phyloP scores from a whole-genome alignment of 129 eudicot genomes.

The Mikania micrantha region DNA sequence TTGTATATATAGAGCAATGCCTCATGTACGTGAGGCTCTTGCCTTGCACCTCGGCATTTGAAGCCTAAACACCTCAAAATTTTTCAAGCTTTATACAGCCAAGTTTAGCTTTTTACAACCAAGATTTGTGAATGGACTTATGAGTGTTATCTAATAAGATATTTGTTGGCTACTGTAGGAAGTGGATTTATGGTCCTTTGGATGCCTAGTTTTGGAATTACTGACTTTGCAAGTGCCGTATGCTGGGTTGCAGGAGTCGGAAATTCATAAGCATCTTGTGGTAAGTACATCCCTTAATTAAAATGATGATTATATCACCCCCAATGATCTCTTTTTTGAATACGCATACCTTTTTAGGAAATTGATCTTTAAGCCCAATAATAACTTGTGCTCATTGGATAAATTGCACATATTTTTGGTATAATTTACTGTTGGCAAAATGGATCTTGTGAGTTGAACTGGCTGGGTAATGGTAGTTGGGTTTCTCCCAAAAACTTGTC shows the following conservation, averaged over 20 bases:
- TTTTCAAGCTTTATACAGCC: no score
- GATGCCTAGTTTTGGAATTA: conserved; percentile 75
- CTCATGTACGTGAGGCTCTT: no score
- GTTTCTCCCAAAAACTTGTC: no score
- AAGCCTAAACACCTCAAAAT: no score
- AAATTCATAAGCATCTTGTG: conserved; percentile 54
- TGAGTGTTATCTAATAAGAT: background rate
- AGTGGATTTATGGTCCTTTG: conserved; percentile 94
- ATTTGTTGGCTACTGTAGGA: conserved; percentile 43
- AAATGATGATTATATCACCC: background rate
- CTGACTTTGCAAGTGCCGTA: conserved; percentile 82
- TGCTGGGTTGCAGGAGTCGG: conserved; percentile 53
- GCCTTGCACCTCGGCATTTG: no score
- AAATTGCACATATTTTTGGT: background rate
- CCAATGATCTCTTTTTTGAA: background rate
- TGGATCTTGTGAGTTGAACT: no score
- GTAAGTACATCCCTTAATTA: conserved; percentile 26
- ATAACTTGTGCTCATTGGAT: background rate
- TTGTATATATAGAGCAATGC: no score
- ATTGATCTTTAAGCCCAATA: background rate
- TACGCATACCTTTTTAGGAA: background rate
- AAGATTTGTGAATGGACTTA: no score
- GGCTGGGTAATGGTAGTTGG: no score
- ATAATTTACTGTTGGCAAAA: background rate
- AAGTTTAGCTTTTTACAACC: no score